Percentiles rank a stretch among this genome's conserved stretches.
These are phyloP conservation scores for Suillus subalutaceus DNA, from an alignment of 768 basidiomycete genomes.

Conservation along the genomic window DNA sequence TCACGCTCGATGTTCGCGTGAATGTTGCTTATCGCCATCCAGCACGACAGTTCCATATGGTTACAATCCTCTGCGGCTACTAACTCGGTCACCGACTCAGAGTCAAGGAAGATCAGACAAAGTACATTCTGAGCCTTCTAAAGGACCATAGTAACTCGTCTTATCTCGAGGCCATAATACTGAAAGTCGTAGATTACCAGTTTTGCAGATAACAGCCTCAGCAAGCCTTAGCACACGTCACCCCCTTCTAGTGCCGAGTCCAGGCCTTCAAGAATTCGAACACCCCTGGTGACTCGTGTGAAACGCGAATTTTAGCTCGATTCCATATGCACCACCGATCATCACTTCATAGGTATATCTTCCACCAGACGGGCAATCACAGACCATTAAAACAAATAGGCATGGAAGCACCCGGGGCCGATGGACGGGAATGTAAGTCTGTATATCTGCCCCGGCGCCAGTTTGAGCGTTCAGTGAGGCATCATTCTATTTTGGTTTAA, in stretches of 20 bases:
- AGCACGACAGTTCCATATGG: no score
- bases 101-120: conserved; percentile 34
- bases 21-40: background rate
- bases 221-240: conserved; percentile 18
- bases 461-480: conserved; percentile 24
- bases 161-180: background rate
- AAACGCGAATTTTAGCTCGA: conserved; percentile 70
- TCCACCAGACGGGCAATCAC: conserved; percentile 63
- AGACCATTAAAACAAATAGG: conserved; percentile 80
- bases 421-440: conserved; percentile 64
- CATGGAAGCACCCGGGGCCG: conserved; percentile 63
- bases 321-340: conserved; percentile 74
- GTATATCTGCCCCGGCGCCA: background rate
- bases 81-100: conserved; percentile 6
- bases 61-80: conserved; percentile 12
- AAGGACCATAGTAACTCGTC: background rate
- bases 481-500: conserved; percentile 18
- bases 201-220: conserved; percentile 5
- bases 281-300: conserved; percentile 69
- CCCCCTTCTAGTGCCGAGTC: background rate
- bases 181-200: background rate
- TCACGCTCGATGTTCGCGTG: background rate
- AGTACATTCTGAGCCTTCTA: background rate
- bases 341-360: conserved; percentile 78
- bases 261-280: conserved; percentile 69